Evolutionary conservation across 768 basidiomycete genomes (phyloP).

Genomic region (Rhodotorula diobovata): DNA sequence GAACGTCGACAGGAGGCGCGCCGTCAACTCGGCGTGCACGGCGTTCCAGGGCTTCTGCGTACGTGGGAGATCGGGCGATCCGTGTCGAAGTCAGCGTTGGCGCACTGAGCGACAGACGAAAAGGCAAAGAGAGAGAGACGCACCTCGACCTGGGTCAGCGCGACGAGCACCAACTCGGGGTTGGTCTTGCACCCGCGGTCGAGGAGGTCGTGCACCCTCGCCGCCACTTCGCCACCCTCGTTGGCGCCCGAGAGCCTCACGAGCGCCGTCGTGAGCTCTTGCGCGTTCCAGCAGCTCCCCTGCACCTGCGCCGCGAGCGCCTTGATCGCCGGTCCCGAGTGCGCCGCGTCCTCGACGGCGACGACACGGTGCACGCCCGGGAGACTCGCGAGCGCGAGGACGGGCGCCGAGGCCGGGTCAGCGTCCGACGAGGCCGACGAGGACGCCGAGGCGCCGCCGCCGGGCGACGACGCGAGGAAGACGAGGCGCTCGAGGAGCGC

Average conservation of each 20-base stretch:
- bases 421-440: too few species aligned
- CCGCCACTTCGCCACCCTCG: constrained; percentile 54
- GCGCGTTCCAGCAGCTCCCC: constrained; percentile 87
- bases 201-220: constrained; percentile 79
- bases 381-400: constrained; percentile 81
- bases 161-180: constrained; percentile 90
- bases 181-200: constrained; percentile 91
- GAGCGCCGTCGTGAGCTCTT: constrained; percentile 81
- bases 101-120: neutral
- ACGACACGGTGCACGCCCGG: constrained; percentile 71
- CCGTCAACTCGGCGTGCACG: constrained; percentile 78
- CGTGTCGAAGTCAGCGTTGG: too few species aligned
- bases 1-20: constrained; percentile 81
- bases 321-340: constrained; percentile 85
- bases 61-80: too few species aligned
- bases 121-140: constrained; percentile 46
- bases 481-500: constrained; percentile 82
- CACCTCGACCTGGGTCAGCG: constrained; percentile 81
- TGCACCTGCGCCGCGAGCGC: constrained; percentile 84
- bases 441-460: too few species aligned
- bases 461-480: constrained; percentile 53
- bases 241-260: constrained; percentile 63
- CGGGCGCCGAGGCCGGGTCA: neutral
- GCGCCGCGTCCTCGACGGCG: constrained; percentile 78
- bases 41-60: constrained; percentile 76